Conservation (phyloP, 2,329 filamentous ascomycete genomes). For the Pseudogymnoascus sp. region DNA sequence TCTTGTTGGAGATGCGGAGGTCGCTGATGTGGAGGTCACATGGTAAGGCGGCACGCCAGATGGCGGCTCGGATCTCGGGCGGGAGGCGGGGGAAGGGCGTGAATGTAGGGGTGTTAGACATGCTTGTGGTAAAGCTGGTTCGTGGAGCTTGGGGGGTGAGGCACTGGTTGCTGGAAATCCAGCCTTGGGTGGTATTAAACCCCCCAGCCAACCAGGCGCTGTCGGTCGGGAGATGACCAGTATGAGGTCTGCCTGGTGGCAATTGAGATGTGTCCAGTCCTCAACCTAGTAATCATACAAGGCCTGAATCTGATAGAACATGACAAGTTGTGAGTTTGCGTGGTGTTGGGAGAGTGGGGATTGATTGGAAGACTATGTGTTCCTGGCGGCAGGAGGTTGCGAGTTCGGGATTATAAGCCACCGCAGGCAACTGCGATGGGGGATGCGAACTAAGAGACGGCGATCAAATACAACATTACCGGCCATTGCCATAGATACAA, state of each 20-base stretch:
- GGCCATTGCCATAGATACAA: no score
- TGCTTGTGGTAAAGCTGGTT: not conserved
- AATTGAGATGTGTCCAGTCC: not conserved
- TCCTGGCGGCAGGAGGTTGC: not conserved
- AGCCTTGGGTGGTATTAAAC: not conserved
- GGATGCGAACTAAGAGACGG: not conserved
- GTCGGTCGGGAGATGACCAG: not conserved
- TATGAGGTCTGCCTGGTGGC: not conserved
- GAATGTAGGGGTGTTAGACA: constrained; percentile 8
- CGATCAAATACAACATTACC: not conserved
- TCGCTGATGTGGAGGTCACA: not conserved
- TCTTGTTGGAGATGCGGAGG: not conserved
- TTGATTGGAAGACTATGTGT: not conserved
- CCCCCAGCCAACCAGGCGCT: not conserved
- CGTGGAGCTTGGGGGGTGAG: not conserved
- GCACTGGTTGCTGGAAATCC: not conserved
- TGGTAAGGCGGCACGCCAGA: constrained; percentile 19
- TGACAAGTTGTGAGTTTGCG: not conserved
- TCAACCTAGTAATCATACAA: not conserved
- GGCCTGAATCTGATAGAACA: not conserved
- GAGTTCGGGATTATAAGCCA: not conserved
- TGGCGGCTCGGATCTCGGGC: constrained; percentile 19
- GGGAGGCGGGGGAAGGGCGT: constrained; percentile 19
- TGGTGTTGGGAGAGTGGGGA: not conserved
- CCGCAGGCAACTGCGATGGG: not conserved